These are phyloP conservation scores for Saposhnikovia divaricata DNA, from an alignment of 129 eudicot species.

Conservation along the genomic window DNA sequence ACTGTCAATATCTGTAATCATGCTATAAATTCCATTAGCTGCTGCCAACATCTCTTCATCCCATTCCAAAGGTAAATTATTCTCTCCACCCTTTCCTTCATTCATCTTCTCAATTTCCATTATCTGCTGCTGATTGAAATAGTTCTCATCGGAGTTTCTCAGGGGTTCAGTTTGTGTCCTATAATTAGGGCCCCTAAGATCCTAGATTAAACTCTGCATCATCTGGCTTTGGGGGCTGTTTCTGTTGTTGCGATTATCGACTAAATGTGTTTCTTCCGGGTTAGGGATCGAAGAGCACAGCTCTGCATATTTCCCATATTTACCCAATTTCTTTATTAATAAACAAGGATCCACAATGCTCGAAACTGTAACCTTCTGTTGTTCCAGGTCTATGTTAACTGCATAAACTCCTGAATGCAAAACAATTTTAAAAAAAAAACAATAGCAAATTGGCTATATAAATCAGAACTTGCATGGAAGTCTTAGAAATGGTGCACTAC, in stretches of 20 bases:
- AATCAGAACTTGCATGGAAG: neutral
- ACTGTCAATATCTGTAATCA: slow-evolving; percentile 5
- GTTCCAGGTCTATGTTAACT: slow-evolving; percentile 50
- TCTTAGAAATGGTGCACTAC: neutral
- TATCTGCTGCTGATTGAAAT: slow-evolving; percentile 6
- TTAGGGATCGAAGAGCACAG: slow-evolving; percentile 38
- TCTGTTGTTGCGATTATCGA: slow-evolving; percentile 2
- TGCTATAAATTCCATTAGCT: slow-evolving; percentile 12
- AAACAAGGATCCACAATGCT: slow-evolving; percentile 55
- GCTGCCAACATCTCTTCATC: slow-evolving; percentile 11
- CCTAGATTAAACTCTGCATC: slow-evolving; percentile 15
- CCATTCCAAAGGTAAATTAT: slow-evolving; percentile 22
- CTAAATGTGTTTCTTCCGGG: slow-evolving; percentile 13
- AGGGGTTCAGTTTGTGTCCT: slow-evolving; percentile 18
- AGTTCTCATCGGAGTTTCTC: slow-evolving; percentile 29
- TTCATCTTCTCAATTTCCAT: slow-evolving; percentile 18
- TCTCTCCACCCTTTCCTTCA: neutral
- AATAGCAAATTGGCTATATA: neutral
- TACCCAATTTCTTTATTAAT: slow-evolving; percentile 49
- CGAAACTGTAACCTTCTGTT: slow-evolving; percentile 49
- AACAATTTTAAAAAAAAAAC: neutral
- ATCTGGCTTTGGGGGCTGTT: slow-evolving; percentile 22
- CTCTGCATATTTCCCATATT: slow-evolving; percentile 71
- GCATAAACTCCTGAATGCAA: slow-evolving; percentile 55
- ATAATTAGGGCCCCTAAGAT: slow-evolving; percentile 15